Evolutionary conservation across 352 stramenopile species (phyloP).

Genomic region (Blastocystis sp.): DNA sequence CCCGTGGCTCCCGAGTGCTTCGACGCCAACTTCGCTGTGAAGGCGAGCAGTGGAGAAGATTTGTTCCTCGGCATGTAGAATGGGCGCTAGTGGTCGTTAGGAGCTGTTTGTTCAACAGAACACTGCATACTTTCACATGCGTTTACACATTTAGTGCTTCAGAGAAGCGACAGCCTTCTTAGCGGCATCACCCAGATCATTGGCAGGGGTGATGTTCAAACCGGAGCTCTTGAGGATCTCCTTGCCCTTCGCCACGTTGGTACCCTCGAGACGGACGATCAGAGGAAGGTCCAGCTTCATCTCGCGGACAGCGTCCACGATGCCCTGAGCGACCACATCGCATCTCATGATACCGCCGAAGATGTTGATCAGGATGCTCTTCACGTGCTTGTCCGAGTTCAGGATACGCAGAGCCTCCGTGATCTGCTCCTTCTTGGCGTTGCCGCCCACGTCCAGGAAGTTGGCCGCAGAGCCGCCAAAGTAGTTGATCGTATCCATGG

Average conservation of each 20-base stretch:
- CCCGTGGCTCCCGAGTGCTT: slow-evolving; percentile 37
- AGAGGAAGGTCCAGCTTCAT: slow-evolving; percentile 93
- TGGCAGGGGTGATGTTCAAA: slow-evolving; percentile 87
- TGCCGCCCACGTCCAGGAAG: slow-evolving; percentile 96
- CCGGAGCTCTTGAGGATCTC: slow-evolving; percentile 87
- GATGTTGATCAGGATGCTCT: slow-evolving; percentile 98
- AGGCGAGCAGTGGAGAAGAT: slow-evolving; percentile 18
- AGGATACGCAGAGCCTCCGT: slow-evolving; percentile 85
- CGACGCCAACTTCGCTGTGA: slow-evolving; percentile 41
- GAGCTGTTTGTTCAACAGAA: too few relatives aligned
- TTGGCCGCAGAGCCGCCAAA: slow-evolving; percentile 93
- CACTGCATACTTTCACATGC: neutral
- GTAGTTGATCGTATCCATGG: slow-evolving; percentile 99
- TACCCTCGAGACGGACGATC: slow-evolving; percentile 94
- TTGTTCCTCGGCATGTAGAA: slow-evolving; percentile 63
- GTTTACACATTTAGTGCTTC: slow-evolving; percentile 66
- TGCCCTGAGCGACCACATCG: slow-evolving; percentile 90
- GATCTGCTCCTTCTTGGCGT: slow-evolving; percentile 85
- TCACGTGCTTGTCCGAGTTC: slow-evolving; percentile 87
- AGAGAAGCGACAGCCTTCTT: slow-evolving; percentile 83
- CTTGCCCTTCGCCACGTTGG: slow-evolving; percentile 90
- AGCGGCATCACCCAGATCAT: slow-evolving; percentile 90
- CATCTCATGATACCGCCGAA: slow-evolving; percentile 98
- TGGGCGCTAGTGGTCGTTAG: too few relatives aligned
- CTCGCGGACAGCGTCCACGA: slow-evolving; percentile 91